Percentiles rank a stretch among this genome's conserved stretches.
phyloP scores from a whole-genome alignment of 2,329 filamentous ascomycete species.

The Ophiostoma quercus region DNA sequence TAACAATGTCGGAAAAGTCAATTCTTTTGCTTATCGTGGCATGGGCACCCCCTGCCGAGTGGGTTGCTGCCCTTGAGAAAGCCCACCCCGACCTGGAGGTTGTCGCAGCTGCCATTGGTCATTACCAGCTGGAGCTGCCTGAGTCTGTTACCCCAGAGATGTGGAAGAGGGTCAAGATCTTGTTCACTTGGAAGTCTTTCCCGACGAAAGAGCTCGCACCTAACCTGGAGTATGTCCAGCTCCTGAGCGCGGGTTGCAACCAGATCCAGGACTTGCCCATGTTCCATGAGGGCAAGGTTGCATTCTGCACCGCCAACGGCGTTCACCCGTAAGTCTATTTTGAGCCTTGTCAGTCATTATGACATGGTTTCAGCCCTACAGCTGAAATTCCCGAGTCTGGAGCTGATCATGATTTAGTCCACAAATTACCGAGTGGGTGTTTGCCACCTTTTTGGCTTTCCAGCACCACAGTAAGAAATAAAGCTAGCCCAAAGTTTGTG shows the following conservation, averaged over 20 bases:
- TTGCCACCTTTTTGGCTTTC: conserved; percentile 46
- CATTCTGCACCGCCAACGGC: conserved; percentile 52
- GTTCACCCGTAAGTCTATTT: conserved; percentile 40
- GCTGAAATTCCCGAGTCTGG: not conserved
- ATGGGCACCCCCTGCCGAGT: not conserved
- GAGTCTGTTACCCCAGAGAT: not conserved
- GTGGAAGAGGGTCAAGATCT: not conserved
- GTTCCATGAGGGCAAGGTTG: conserved; percentile 45
- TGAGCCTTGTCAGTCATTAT: not conserved
- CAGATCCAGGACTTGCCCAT: conserved; percentile 43
- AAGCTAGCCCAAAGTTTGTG: not conserved
- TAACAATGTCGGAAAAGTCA: not conserved
- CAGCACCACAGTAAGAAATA: conserved; percentile 43
- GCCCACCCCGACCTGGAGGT: not conserved
- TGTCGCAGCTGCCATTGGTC: not conserved
- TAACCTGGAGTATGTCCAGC: conserved; percentile 49
- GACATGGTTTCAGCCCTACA: not conserved
- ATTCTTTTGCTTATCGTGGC: not conserved
- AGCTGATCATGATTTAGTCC: conserved; percentile 36
- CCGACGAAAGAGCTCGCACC: conserved; percentile 35
- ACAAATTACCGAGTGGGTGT: conserved; percentile 54
- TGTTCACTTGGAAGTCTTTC: conserved; percentile 21
- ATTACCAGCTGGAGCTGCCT: not conserved
- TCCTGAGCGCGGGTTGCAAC: conserved; percentile 51
- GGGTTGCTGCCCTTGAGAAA: not conserved